These are phyloP conservation scores for Trichoderma oligosporum DNA, from an alignment of 2,329 filamentous ascomycete species.

Conservation along the genomic window DNA sequence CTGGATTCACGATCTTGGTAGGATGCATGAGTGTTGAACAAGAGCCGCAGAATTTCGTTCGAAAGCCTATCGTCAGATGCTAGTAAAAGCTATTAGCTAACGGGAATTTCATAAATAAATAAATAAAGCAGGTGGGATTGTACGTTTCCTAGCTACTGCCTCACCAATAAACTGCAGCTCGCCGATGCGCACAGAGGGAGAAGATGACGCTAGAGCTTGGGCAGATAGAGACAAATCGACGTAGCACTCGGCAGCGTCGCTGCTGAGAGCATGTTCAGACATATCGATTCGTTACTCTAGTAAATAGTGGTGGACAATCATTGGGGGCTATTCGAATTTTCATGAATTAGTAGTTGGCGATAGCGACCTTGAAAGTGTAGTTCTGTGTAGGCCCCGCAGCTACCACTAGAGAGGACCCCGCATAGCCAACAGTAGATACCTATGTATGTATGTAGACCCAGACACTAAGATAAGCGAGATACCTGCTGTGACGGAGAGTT, in stretches of 20 bases:
- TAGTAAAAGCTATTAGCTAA: slow-evolving; percentile 22
- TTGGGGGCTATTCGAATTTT: slow-evolving; percentile 7
- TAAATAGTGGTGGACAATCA: slow-evolving; percentile 3
- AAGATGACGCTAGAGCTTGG: slow-evolving; percentile 57
- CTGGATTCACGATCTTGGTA: slow-evolving; percentile 85
- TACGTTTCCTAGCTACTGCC: slow-evolving; percentile 53
- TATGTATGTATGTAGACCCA: background rate
- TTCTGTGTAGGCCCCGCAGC: slow-evolving; percentile 11
- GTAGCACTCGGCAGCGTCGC: slow-evolving; percentile 6
- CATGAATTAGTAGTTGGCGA: slow-evolving; percentile 4
- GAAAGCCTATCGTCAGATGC: slow-evolving; percentile 47
- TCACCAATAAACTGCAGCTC: slow-evolving; percentile 56
- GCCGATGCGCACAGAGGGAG: slow-evolving; percentile 53
- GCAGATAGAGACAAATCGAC: slow-evolving; percentile 27
- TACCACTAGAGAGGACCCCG: background rate
- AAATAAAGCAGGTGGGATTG: slow-evolving; percentile 15
- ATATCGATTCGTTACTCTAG: slow-evolving; percentile 14
- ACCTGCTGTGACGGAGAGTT: no score
- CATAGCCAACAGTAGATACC: background rate
- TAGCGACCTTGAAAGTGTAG: background rate
- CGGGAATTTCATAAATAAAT: slow-evolving; percentile 4
- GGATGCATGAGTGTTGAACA: slow-evolving; percentile 83
- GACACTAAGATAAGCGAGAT: background rate
- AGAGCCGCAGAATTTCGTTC: slow-evolving; percentile 59
- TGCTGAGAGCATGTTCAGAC: slow-evolving; percentile 13